Percentiles rank a stretch among this genome's conserved stretches.
Conservation (phyloP, 1,284 basidiomycete genomes). For the Puccinia hordei region DNA sequence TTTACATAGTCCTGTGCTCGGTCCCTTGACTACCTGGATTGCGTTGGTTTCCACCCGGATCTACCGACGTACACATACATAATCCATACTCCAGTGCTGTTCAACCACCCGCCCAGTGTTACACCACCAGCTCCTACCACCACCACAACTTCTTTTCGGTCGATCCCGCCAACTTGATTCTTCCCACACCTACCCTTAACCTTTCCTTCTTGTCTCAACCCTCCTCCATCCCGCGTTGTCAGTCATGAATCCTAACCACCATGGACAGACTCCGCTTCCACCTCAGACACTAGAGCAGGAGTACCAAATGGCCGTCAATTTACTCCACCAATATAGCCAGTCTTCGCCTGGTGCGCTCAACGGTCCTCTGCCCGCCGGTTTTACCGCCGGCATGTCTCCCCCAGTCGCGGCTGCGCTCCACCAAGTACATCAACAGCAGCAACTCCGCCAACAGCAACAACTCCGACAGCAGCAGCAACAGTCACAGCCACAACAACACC, state of each 20-base stretch:
- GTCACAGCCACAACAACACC: conserved; percentile 4
- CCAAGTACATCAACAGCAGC: conserved; percentile 19
- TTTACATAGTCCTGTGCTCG: neutral
- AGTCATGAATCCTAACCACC: conserved; percentile 39
- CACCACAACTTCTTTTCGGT: neutral
- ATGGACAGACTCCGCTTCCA: conserved; percentile 12
- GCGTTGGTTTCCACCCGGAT: conserved; percentile 22
- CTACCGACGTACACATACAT: conserved; percentile 4
- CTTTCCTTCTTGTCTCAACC: neutral
- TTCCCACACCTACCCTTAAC: neutral
- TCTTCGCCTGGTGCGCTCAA: conserved; percentile 20
- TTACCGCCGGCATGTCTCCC: conserved; percentile 32
- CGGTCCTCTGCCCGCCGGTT: conserved; percentile 37
- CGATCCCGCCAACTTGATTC: conserved; percentile 15
- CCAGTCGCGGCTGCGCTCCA: conserved; percentile 34
- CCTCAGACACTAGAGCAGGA: conserved; percentile 16
- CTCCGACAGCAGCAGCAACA: conserved; percentile 15
- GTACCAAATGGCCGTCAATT: conserved; percentile 28
- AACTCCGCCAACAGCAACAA: conserved; percentile 27
- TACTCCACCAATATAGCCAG: conserved; percentile 28
- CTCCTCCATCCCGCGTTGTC: neutral
- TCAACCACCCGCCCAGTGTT: neutral
- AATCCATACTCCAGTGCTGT: conserved; percentile 1
- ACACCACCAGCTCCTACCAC: neutral
- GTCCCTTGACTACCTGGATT: conserved; percentile 14